Conservation (phyloP, 2,329 filamentous ascomycete species). For the Chrysoporthe puriensis region DNA sequence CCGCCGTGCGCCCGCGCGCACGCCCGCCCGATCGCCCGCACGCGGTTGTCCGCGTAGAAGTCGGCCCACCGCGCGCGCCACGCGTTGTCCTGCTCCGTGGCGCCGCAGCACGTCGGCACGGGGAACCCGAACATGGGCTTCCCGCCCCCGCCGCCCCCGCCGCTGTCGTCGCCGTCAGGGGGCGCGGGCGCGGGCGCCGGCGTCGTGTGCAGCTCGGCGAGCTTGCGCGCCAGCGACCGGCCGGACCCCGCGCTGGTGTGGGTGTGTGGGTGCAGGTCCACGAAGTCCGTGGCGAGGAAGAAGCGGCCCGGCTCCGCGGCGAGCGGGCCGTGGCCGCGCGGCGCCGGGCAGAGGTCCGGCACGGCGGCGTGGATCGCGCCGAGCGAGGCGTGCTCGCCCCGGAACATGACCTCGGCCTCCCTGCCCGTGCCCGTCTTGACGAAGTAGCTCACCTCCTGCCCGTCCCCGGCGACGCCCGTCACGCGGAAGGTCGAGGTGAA, state of each 20-base stretch:
- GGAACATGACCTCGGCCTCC: conserved; percentile 70
- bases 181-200: too few species aligned
- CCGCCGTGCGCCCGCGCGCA: conserved; percentile 64
- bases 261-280: conserved; percentile 61
- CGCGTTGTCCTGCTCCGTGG: conserved; percentile 79
- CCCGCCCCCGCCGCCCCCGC: conserved; percentile 52
- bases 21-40: conserved; percentile 65
- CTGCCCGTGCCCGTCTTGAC: conserved; percentile 70
- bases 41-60: conserved; percentile 79
- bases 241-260: conserved; percentile 46
- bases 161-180: too few species aligned
- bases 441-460: conserved; percentile 56
- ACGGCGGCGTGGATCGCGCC: conserved; percentile 77
- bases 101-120: conserved; percentile 82
- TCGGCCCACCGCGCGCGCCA: conserved; percentile 78
- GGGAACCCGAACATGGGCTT: conserved; percentile 80
- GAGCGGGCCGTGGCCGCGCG: conserved; percentile 71
- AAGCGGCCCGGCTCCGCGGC: conserved; percentile 53
- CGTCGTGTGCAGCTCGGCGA: conserved; percentile 78
- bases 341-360: conserved; percentile 74
- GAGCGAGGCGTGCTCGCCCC: conserved; percentile 80
- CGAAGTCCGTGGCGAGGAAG: conserved; percentile 78
- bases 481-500: conserved; percentile 65
- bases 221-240: conserved; percentile 70
- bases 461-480: conserved; percentile 31